Evolutionary conservation across 768 basidiomycete genomes (phyloP).

Genomic region (Pulveroboletus sp.): DNA sequence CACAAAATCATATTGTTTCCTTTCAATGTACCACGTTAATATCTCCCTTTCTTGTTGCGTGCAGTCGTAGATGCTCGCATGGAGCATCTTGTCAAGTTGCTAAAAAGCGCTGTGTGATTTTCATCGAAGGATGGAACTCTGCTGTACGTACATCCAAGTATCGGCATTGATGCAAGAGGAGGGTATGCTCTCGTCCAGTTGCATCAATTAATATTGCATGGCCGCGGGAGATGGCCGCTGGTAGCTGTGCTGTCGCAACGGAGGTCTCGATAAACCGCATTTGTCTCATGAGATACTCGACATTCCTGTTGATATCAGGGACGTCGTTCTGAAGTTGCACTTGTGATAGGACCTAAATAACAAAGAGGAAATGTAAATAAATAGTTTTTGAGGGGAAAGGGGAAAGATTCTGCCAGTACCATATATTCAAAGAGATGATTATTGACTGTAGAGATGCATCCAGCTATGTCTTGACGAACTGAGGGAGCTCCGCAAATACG

Average conservation of each 20-base stretch:
- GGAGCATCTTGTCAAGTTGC: conserved; percentile 2
- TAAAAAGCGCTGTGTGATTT: background rate
- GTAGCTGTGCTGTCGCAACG: background rate
- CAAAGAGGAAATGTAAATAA: background rate
- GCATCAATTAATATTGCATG: conserved; percentile 1
- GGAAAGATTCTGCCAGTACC: background rate
- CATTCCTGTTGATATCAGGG: background rate
- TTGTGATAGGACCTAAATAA: background rate
- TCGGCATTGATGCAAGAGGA: conserved; percentile 4
- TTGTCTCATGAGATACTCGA: background rate
- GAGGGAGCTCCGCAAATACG: background rate
- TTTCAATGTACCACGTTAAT: conserved; percentile 1
- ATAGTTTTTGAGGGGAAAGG: too few species aligned
- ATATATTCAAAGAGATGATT: background rate
- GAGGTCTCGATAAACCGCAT: too few species aligned
- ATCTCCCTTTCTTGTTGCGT: background rate
- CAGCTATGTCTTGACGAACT: background rate
- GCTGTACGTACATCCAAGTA: background rate
- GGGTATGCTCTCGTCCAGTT: background rate
- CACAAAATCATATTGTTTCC: conserved; percentile 4
- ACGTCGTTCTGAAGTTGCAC: conserved; percentile 1
- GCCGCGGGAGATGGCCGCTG: background rate
- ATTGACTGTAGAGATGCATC: background rate
- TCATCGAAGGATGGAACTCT: too few species aligned
- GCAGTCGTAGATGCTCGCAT: background rate